A percentile compares a stretch with the other conserved stretches of the same genome.
phyloP scores from a whole-genome alignment of 768 basidiomycete species.

The Boletus rubropictus region DNA sequence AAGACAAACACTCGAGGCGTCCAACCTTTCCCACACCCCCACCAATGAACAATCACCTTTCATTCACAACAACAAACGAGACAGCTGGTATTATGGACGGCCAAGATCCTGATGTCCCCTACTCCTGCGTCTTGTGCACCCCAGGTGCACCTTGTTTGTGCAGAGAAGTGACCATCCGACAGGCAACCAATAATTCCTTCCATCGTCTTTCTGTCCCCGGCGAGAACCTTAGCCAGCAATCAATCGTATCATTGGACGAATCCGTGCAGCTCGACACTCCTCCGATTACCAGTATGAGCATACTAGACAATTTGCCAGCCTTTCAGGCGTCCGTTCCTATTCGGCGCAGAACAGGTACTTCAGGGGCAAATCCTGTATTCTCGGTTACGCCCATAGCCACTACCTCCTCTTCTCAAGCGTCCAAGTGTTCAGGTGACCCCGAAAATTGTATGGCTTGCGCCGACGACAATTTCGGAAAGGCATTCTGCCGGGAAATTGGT shows the following conservation, averaged over 20 bases:
- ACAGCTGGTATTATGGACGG: conserved; percentile 31
- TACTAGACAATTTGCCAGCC: conserved; percentile 70
- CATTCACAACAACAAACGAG: conserved; percentile 31
- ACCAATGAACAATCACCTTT: conserved; percentile 30
- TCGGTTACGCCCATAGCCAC: conserved; percentile 38
- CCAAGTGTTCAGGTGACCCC: conserved; percentile 78
- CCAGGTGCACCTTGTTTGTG: conserved; percentile 72
- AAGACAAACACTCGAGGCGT: conserved; percentile 20
- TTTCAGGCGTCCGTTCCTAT: conserved; percentile 83
- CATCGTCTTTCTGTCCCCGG: conserved; percentile 13
- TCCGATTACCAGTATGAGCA: conserved; percentile 40
- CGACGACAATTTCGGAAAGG: conserved; percentile 80
- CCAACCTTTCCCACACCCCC: conserved; percentile 28
- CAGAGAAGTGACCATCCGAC: conserved; percentile 55
- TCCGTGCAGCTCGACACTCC: conserved; percentile 26
- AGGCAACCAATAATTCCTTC: conserved; percentile 27
- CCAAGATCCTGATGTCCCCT: conserved; percentile 29
- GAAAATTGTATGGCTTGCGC: conserved; percentile 81
- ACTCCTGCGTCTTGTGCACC: conserved; percentile 68
- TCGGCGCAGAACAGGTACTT: conserved; percentile 45
- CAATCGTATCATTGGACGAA: conserved; percentile 21
- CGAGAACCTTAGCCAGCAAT: conserved; percentile 8
- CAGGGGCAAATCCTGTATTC: conserved; percentile 48
- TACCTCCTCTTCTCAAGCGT: conserved; percentile 24
- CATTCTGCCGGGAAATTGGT: conserved; percentile 76